phyloP scores from a whole-genome alignment of 2,329 filamentous ascomycete genomes.

The Aspergillus bombycis region DNA sequence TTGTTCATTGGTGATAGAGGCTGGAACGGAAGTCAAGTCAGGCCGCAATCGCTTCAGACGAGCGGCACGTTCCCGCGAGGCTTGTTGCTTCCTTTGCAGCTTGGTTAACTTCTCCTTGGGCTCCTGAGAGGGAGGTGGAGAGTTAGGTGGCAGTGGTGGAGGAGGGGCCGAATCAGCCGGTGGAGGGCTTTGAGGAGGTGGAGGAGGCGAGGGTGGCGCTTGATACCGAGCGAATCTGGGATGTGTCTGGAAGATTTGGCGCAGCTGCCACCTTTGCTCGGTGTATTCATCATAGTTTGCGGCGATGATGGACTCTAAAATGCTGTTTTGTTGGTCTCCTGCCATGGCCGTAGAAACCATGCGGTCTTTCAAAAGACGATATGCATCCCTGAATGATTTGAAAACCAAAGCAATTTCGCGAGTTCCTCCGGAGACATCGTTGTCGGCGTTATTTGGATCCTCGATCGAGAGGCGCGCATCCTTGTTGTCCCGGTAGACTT shows the following conservation, averaged over 20 bases:
- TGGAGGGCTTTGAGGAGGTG: slow-evolving; percentile 27
- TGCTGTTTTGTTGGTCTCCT: slow-evolving; percentile 48
- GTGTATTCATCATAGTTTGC: slow-evolving; percentile 79
- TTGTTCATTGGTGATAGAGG: slow-evolving; percentile 31
- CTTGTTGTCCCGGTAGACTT: slow-evolving; percentile 59
- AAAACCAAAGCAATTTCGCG: slow-evolving; percentile 69
- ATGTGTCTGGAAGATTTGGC: slow-evolving; percentile 53
- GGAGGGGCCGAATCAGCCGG: slow-evolving; percentile 23
- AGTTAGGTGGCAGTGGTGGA: slow-evolving; percentile 26
- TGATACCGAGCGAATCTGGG: slow-evolving; percentile 38
- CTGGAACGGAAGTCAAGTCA: slow-evolving; percentile 31
- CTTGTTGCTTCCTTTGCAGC: slow-evolving; percentile 29
- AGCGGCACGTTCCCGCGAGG: slow-evolving; percentile 33
- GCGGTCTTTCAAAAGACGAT: slow-evolving; percentile 58
- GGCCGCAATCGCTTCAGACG: slow-evolving; percentile 35
- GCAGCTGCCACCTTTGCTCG: slow-evolving; percentile 67
- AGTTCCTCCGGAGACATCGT: slow-evolving; percentile 90
- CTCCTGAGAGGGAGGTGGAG: slow-evolving; percentile 22
- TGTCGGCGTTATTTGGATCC: slow-evolving; percentile 81
- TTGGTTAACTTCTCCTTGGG: slow-evolving; percentile 28
- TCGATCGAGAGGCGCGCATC: slow-evolving; percentile 78
- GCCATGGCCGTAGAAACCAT: slow-evolving; percentile 49
- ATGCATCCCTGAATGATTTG: slow-evolving; percentile 69
- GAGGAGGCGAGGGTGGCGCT: slow-evolving; percentile 28
- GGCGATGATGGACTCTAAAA: slow-evolving; percentile 72